Evolutionary conservation across 2,329 filamentous ascomycete species (phyloP).

Genomic region (Chrysoporthe puriensis): DNA sequence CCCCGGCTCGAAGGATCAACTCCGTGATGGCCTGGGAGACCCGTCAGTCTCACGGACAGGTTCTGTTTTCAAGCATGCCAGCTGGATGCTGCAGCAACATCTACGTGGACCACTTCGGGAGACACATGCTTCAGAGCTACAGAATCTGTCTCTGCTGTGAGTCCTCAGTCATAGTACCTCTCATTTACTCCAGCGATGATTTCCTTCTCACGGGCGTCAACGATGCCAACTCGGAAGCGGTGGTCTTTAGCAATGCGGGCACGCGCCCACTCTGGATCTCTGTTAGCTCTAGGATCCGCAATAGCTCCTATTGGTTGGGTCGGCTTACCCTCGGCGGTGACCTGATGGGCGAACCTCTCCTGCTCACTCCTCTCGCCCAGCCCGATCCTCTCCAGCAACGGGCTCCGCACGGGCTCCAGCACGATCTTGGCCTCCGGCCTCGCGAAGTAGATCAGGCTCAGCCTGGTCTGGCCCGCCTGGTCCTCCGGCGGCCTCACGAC

Average conservation of each 20-base stretch:
- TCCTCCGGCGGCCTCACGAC: slow-evolving; percentile 35
- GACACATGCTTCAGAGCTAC: not conserved
- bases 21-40: not conserved
- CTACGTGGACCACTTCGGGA: not conserved
- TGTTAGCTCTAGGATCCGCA: not conserved
- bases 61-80: not conserved
- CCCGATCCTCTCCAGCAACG: slow-evolving; percentile 20
- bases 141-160: not conserved
- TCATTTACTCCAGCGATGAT: slow-evolving; percentile 34
- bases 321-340: slow-evolving; percentile 34
- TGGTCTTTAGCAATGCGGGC: slow-evolving; percentile 35
- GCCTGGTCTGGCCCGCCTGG: slow-evolving; percentile 32
- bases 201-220: slow-evolving; percentile 33
- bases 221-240: slow-evolving; percentile 32
- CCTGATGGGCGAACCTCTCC: slow-evolving; percentile 32
- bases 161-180: slow-evolving; percentile 31
- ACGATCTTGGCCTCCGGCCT: slow-evolving; percentile 34
- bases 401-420: slow-evolving; percentile 31
- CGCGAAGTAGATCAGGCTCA: slow-evolving; percentile 36
- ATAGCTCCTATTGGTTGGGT: too few relatives aligned
- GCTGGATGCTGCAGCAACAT: too few relatives aligned
- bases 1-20: not conserved
- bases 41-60: not conserved
- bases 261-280: slow-evolving; percentile 33
- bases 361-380: slow-evolving; percentile 30